These are phyloP conservation scores for Cladosporium sp. DNA, from an alignment of 2,329 filamentous ascomycete species.

Conservation along the genomic window DNA sequence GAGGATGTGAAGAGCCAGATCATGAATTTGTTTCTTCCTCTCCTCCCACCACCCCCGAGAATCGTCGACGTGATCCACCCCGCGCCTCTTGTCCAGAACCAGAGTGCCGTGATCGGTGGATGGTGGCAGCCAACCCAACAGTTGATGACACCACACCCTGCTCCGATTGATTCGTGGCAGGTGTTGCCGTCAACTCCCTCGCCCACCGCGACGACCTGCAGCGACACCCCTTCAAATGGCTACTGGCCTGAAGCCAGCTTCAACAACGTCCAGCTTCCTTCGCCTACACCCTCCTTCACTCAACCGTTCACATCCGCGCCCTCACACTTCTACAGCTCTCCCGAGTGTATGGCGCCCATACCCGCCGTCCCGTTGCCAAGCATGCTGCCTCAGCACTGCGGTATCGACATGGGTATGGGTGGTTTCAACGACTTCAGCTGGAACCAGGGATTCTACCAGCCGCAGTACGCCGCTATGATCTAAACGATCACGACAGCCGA, in stretches of 20 bases:
- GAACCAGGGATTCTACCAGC: constrained; percentile 81
- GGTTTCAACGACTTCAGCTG: constrained; percentile 80
- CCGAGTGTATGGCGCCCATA: constrained; percentile 71
- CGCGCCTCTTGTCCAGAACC: constrained; percentile 81
- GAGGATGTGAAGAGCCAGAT: constrained; percentile 91
- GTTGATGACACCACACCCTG: constrained; percentile 64
- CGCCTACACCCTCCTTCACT: constrained; percentile 77
- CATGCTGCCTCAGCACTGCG: constrained; percentile 81
- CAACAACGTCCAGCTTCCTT: constrained; percentile 69
- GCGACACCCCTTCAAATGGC: constrained; percentile 67
- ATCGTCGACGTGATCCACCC: constrained; percentile 88
- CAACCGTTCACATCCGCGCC: constrained; percentile 61
- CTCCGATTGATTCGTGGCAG: constrained; percentile 83
- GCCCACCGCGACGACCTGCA: constrained; percentile 65
- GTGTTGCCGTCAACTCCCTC: constrained; percentile 86
- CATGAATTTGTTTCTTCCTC: constrained; percentile 78
- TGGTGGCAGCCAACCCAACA: constrained; percentile 68
- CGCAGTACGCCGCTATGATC: constrained; percentile 73
- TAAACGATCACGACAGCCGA: constrained; percentile 40
- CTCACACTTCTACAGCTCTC: constrained; percentile 73
- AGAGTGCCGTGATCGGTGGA: constrained; percentile 59
- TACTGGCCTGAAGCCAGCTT: constrained; percentile 80
- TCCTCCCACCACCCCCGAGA: constrained; percentile 83
- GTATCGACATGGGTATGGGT: constrained; percentile 61
- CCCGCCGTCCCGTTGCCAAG: constrained; percentile 79